Percentiles rank a stretch among this genome's conserved stretches.
These are phyloP conservation scores for Linnemannia zychae DNA, from an alignment of 192 early-diverging fungal genomes.

Conservation along the genomic window DNA sequence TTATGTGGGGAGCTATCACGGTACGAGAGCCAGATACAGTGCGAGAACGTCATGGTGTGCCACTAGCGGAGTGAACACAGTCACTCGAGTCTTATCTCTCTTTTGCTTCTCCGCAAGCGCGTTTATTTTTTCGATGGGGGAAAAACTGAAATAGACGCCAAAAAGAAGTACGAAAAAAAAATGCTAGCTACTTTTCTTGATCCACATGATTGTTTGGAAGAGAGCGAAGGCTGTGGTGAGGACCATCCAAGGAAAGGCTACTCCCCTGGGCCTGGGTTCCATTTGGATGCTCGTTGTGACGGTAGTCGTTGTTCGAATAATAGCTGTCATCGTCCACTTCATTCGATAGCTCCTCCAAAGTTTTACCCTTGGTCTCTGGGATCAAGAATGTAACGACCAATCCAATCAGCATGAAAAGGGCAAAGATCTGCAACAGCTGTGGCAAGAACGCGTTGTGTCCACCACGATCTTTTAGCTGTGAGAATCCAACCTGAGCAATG, in stretches of 20 bases:
- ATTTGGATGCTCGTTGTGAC: neutral
- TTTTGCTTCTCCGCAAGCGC: neutral
- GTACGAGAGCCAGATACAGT: too few species aligned
- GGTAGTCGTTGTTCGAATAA: neutral
- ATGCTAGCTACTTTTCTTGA: slow-evolving; percentile 1
- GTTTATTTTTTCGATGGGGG: neutral
- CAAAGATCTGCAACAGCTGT: slow-evolving; percentile 78
- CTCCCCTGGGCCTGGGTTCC: neutral
- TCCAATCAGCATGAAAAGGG: slow-evolving; percentile 83
- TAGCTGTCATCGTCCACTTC: slow-evolving; percentile 43
- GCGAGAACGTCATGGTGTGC: slow-evolving; percentile 2
- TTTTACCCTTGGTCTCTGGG: slow-evolving; percentile 84
- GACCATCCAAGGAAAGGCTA: neutral
- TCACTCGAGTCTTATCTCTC: neutral
- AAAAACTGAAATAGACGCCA: too few species aligned
- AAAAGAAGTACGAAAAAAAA: neutral
- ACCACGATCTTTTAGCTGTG: slow-evolving; percentile 77
- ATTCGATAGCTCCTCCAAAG: slow-evolving; percentile 79
- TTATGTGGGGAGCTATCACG: neutral
- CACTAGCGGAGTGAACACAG: neutral
- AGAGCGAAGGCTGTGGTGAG: neutral
- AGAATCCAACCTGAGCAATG: slow-evolving; percentile 79
- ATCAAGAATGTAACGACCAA: slow-evolving; percentile 71
- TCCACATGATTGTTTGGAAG: slow-evolving; percentile 5
- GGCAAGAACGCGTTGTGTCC: slow-evolving; percentile 73